Base-by-base conservation (phyloP, 768 basidiomycete species). In the Sistotremastrum niveocremeum region DNA sequence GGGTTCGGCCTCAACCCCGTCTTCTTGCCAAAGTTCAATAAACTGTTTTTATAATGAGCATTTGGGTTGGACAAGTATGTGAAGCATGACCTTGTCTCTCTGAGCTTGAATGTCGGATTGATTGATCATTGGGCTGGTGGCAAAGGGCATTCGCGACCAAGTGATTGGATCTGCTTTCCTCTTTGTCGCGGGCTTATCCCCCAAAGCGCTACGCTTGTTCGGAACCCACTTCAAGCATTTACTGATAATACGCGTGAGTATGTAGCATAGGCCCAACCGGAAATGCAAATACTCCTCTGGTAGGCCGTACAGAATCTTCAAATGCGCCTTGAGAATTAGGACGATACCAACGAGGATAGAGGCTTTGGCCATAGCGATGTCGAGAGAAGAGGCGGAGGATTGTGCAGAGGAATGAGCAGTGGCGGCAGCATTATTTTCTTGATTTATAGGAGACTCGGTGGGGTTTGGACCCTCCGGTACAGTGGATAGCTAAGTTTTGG, bases 201-300 rank as follows among this genome's bases (percentile, higher is more conserved):
- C 93, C 3, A 83, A 60, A 0, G 86, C 77, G 45, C 79, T 87
- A 65, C 97, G 97, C 72, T 97, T 98, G 12, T 84, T 84, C 4
- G 79, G 62, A 4, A 79, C 72, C 57, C 85, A 95, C 62, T 91
- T 97, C 40, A 73, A 69, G 52, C 90, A 90, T 84, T 95, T 98
- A 39, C 91, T 95, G 47, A 28, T 11, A 8, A 32, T 12, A 41
- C 8, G 1, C 6, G 45, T 34, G 32, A 46, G 53, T 35, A 42
- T 34, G 9, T 32, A n/a, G 32, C 6, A 10, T 3, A 11, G 11
- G 20, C 7, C n/a, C 28, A 35, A 7, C 28, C 44, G 11, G 28
- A 51, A 44, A 69, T 84, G 20, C 2, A 20, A 20, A 48, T 58
- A 94, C 93, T 95, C 91, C 67, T 98, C 93, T 2, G 87, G 83